Evolutionary conservation across 1,284 basidiomycete species (phyloP), one percentile per base, ranked within the genome.

Genomic region (Cutaneotrichosporon sp.): DNA sequence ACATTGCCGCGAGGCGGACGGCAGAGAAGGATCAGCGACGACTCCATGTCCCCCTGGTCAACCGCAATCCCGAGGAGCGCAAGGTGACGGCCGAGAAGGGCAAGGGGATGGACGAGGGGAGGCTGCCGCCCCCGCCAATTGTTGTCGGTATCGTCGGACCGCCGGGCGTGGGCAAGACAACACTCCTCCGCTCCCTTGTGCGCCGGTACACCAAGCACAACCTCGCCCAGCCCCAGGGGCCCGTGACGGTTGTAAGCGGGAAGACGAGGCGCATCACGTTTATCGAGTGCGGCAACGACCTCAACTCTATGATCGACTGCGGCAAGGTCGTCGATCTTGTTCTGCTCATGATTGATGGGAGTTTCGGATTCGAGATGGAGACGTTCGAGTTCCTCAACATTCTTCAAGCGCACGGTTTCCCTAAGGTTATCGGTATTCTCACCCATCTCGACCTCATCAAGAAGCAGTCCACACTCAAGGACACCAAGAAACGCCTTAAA

Each of bases 341-440:
- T 3, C 79, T 99, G 39, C 83, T 98, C 60, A 93, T 97, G 90
- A 88, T 98, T 63, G 96, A 99, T 68, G 94, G 90, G 4, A 92
- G 88, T 35, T 97, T 94, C 73, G 94, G 94, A 1, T 96, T 98
- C 64, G 94, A 99, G 77, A 98, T 98, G 96, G 96, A 98, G 85
- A 94, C 91, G 0, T 98, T 99, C 69, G 94, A 99, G 75, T 97
- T 97, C 60, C 84, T 99, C 55, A 98, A 97, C 64, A 85, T 97
- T 59, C 84, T 99, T 25, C 93, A 97, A 77, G 82, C 90, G 0
- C 96, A 99, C 68, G 96, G 96, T 32, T 94, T 98, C 72, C 96
- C 96, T 4, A 98, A 98, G 79, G 89, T 98, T 66, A 92, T 99
- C 58, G 94, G 94, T 55, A 78, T 99, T 49, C 84, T 99, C 38